These are phyloP conservation scores for Metroxylon sagu DNA, from an alignment of 176 grass and related monocot species.

Conservation along the genomic window DNA sequence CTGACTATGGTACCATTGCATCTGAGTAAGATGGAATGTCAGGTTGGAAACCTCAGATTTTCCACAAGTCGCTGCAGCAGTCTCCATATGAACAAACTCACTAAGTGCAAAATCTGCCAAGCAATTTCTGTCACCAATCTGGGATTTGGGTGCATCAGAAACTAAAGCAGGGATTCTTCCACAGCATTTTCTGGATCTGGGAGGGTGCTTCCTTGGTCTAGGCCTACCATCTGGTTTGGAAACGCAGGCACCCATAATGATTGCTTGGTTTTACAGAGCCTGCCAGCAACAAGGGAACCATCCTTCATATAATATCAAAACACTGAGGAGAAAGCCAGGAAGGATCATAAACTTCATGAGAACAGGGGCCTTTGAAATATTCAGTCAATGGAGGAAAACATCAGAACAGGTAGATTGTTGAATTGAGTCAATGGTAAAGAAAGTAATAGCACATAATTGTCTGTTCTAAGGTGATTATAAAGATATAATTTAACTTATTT, in stretches of 20 bases:
- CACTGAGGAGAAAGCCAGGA: too few species aligned
- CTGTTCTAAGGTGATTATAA: too few species aligned
- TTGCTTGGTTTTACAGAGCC: neutral
- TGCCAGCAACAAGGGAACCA: too few species aligned
- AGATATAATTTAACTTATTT: too few species aligned
- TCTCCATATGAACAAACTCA: slow-evolving; percentile 64
- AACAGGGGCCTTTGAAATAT: too few species aligned
- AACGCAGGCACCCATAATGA: slow-evolving; percentile 51
- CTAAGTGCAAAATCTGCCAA: slow-evolving; percentile 58
- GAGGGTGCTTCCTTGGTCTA: slow-evolving; percentile 23
- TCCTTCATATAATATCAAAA: too few species aligned
- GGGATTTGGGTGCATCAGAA: slow-evolving; percentile 38
- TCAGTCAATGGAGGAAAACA: too few species aligned
- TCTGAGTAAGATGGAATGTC: slow-evolving; percentile 69
- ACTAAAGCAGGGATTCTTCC: slow-evolving; percentile 11
- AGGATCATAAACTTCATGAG: too few species aligned
- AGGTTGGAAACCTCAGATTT: slow-evolving; percentile 51
- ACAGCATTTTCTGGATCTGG: slow-evolving; percentile 23
- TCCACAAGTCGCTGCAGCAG: slow-evolving; percentile 22
- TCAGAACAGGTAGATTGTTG: too few species aligned
- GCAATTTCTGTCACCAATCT: slow-evolving; percentile 17
- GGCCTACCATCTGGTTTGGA: slow-evolving; percentile 37
- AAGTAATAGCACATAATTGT: too few species aligned
- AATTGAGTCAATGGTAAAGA: too few species aligned
- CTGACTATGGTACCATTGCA: slow-evolving; percentile 86